phyloP scores from a whole-genome alignment of 306 rosid genomes.

The Phaseolus lunatus region DNA sequence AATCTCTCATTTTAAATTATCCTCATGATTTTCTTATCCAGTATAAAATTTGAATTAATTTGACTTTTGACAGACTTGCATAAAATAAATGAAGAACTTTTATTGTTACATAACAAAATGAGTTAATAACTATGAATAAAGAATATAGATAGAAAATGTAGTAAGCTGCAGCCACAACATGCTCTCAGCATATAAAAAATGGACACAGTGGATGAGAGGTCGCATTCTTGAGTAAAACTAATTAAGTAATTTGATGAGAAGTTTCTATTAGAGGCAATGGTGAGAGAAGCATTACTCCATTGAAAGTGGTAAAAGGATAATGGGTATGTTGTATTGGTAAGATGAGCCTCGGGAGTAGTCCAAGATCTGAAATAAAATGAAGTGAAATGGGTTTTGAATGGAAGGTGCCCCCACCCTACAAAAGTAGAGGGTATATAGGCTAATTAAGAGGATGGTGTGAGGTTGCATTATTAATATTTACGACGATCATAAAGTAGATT shows the following conservation, averaged over 20 bases:
- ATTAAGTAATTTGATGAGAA: too few species aligned
- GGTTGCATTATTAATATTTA: constrained; percentile 35
- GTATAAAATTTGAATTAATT: too few species aligned
- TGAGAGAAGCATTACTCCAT: not conserved
- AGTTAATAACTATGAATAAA: not conserved
- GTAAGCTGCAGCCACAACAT: too few species aligned
- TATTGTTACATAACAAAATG: too few species aligned
- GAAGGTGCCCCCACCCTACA: constrained; percentile 48
- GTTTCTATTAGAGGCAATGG: not conserved
- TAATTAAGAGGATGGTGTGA: constrained; percentile 40
- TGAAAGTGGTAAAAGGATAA: not conserved
- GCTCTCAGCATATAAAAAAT: too few species aligned
- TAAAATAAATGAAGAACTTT: not conserved
- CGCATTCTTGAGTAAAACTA: not conserved
- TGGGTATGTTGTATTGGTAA: not conserved
- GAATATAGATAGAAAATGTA: too few species aligned
- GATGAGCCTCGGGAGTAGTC: constrained; percentile 18
- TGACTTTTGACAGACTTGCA: too few species aligned
- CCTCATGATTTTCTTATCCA: too few species aligned
- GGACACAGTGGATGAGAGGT: not conserved
- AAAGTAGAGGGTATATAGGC: constrained; percentile 49
- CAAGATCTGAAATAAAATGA: not conserved
- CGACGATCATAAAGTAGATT: constrained; percentile 44
- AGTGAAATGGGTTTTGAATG: constrained; percentile 25
- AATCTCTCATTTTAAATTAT: not conserved